Evolutionary conservation across 192 early-diverging fungal species (phyloP), one percentile per base, ranked within the genome.

Genomic region (Backusella australiensis): DNA sequence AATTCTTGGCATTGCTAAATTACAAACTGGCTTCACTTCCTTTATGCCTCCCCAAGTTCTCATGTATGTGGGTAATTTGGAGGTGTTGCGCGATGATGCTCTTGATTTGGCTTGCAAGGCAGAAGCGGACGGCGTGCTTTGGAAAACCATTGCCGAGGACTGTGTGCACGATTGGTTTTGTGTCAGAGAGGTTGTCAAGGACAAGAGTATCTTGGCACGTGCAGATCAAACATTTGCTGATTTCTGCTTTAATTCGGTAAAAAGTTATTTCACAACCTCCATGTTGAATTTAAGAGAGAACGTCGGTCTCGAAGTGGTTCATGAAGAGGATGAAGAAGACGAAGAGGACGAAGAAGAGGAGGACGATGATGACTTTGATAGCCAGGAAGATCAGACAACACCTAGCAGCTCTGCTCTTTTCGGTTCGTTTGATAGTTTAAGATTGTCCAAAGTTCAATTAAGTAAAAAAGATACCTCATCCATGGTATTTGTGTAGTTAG

Each of bases 121-220:
- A 34, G 68, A 80, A 14, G 32, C 69, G 5, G 78, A 83, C 46
- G 82, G 82, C n/a, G 75, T 83, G 19, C 35, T 74, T 35, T 79
- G 79, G 41, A 53, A 77, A 15, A 78, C 76, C 6, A 67, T 83
- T 5, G 68, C 75, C 5, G 82, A 83, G 19, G 78, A 80, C 29
- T 72, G 71, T 21, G 78, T 83, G 26, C 82, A 83, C 39, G 82
- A 83, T 72, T 83, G 82, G 82, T 83, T 83, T 66, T 80, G 78
- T 76, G 78, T 83, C 9, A 67, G 82, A 69, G 82, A 83, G 72
- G 78, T 80, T 2, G 78, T 83, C 12, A 77, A 77, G 69, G 82
- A 83, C 66, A 74, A 80, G 56, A 69, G 42, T 17, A 75, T 77
- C 12, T 17, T 80, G 11, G 72, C 75, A 38, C 71, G 76, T 38